Evolutionary conservation across 768 basidiomycete genomes (phyloP).

Genomic region (Leccinum uliginosum): DNA sequence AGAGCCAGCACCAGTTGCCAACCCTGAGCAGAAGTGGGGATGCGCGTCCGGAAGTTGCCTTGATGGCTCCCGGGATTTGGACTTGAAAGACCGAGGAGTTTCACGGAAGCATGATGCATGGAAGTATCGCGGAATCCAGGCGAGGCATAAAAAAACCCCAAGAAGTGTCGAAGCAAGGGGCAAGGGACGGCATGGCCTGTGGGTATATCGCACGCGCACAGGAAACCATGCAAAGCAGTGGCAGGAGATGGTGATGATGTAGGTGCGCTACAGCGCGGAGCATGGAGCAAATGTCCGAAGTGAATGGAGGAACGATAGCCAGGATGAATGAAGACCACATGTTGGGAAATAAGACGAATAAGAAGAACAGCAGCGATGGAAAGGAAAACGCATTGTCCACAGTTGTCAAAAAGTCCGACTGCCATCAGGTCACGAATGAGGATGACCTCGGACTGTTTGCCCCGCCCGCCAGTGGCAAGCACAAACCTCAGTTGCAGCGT

Average conservation of each 20-base stretch:
- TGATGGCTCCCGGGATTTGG: conserved; percentile 1
- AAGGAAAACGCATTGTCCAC: conserved; percentile 25
- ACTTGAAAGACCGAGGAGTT: conserved; percentile 21
- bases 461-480: conserved; percentile 1
- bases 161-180: conserved; percentile 14
- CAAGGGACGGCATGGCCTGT: conserved; percentile 15
- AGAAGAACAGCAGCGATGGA: conserved; percentile 14
- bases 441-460: conserved; percentile 21
- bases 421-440: conserved; percentile 19
- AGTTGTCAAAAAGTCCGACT: conserved; percentile 25
- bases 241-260: conserved; percentile 7
- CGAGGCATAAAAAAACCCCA: conserved; percentile 15
- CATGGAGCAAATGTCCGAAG: conserved; percentile 23
- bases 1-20: neutral
- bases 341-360: conserved; percentile 23
- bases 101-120: conserved; percentile 21
- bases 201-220: conserved; percentile 19
- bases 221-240: conserved; percentile 7
- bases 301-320: conserved; percentile 18
- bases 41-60: conserved; percentile 16
- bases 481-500: conserved; percentile 17
- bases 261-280: conserved; percentile 11
- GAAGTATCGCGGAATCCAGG: conserved; percentile 14
- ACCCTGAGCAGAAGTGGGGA: conserved; percentile 2
- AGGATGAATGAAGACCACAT: conserved; percentile 22